Evolutionary conservation across 164 flowering plant species (phyloP), one percentile per base, ranked within the genome.

Genomic region (Tinospora cordifolia): DNA sequence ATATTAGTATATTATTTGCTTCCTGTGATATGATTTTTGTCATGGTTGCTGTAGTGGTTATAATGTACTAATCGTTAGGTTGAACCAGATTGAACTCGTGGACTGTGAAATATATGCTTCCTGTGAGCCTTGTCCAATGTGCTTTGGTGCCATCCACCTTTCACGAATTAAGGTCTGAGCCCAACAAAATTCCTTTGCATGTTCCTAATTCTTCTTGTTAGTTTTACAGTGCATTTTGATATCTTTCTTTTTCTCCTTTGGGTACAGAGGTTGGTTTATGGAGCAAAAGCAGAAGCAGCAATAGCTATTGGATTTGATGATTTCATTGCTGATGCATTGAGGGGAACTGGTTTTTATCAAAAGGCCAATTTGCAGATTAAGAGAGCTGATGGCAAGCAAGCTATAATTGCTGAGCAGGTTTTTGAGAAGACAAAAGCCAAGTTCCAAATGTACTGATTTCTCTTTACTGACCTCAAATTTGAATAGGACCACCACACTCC

Each of bases 121-220:
- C 5, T 90, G 98, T 67, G 98, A 93, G 82, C 98, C 98, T 36
- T 93, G 98, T 69, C 98, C 98, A 12, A 93, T 93, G 98, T 93
- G 98, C 82, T 93, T 93, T 69, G 98, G 97, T 60, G 98, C 98
- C 17, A 90, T 93, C 81, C 95, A 89, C 81, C 97, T 93, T 66
- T 89, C 98, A 19, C 84, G 97, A 80, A 81, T 91, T 40, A 93
- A 91, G 97, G 98, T 93, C 30, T 13, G 7, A 19, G 3, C 11
- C 62, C 38, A 8, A 19, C 39, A 54, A 17, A 64, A 41, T 38
- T 44, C 51, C 21, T 36, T 36, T 27, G 22, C 62, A 12, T 62
- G 65, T 24, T 24, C 9, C 19, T 34, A 22, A 10, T 63, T 21
- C 3, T 40, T 21, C 38, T 15, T 13, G 14, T 65, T 27, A 25